A percentile compares a stretch with the other conserved stretches of the same genome.
Evolutionary conservation across 129 eudicot species (phyloP).

Genomic region (Erigeron canadensis): DNA sequence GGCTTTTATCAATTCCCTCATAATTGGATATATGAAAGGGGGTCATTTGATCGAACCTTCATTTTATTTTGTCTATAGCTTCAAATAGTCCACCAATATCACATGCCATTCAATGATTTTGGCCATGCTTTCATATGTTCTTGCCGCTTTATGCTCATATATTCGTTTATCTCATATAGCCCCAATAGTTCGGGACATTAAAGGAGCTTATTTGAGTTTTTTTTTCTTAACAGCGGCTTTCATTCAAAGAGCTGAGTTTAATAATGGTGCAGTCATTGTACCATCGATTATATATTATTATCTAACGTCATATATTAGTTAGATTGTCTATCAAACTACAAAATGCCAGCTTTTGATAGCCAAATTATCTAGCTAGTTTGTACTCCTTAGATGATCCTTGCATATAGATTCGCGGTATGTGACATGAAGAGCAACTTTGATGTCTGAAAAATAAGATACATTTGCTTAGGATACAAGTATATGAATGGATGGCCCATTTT

Average conservation of each 20-base stretch:
- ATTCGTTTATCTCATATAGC: not conserved
- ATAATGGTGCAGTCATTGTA: too few species aligned
- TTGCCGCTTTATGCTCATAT: constrained; percentile 3
- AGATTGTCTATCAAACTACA: not conserved
- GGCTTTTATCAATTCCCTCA: constrained; percentile 14
- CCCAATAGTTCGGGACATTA: not conserved
- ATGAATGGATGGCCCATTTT: not conserved
- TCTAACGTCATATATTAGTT: too few species aligned
- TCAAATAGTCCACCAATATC: constrained; percentile 28
- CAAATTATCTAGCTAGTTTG: not conserved
- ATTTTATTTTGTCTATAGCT: constrained; percentile 25
- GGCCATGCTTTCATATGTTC: constrained; percentile 15
- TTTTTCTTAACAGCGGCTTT: too few species aligned
- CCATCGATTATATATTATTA: too few species aligned
- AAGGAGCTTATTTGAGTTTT: too few species aligned
- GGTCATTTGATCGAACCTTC: constrained; percentile 22
- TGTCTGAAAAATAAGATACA: constrained; percentile 7
- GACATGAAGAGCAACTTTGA: constrained; percentile 4
- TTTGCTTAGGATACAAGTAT: constrained; percentile 25
- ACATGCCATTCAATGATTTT: constrained; percentile 32
- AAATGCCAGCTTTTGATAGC: not conserved
- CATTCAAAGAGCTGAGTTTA: too few species aligned
- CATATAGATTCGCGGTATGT: not conserved
- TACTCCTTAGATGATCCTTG: too few species aligned
- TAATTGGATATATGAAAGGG: constrained; percentile 23